phyloP scores from a whole-genome alignment of 2,329 filamentous ascomycete species.

The Ilyonectria sp. region DNA sequence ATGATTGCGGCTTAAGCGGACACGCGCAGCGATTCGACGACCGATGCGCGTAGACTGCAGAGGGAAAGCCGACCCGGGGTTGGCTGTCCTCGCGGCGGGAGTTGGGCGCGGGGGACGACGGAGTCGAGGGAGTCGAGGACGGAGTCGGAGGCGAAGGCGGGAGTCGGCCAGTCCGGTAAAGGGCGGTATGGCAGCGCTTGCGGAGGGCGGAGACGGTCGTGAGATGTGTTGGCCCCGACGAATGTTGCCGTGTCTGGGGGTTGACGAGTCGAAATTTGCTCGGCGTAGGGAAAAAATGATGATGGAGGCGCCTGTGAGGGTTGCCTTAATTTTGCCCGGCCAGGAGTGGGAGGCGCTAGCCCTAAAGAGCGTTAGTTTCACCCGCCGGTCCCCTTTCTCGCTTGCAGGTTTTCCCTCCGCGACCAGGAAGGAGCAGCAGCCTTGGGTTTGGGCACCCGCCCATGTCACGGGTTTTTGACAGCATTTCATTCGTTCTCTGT shows the following conservation, averaged over 20 bases:
- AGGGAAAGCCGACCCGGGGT: slow-evolving; percentile 50
- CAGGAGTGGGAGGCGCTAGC: slow-evolving; percentile 60
- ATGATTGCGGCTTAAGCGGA: slow-evolving; percentile 71
- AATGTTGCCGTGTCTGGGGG: slow-evolving; percentile 59
- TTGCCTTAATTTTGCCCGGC: slow-evolving; percentile 61
- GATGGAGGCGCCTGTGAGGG: slow-evolving; percentile 57
- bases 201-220: slow-evolving; percentile 40
- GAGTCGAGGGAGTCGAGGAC: slow-evolving; percentile 31
- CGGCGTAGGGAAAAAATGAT: slow-evolving; percentile 57
- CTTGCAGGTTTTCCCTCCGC: slow-evolving; percentile 42
- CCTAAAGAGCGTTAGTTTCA: slow-evolving; percentile 42
- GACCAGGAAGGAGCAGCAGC: slow-evolving; percentile 7
- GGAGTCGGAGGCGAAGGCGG: slow-evolving; percentile 24
- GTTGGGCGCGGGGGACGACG: neutral
- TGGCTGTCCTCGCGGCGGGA: slow-evolving; percentile 43
- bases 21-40: slow-evolving; percentile 62
- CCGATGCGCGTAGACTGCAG: slow-evolving; percentile 57
- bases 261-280: slow-evolving; percentile 62
- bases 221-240: slow-evolving; percentile 54
- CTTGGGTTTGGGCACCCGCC: neutral
- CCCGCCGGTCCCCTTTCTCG: slow-evolving; percentile 38
- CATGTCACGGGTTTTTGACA: slow-evolving; percentile 28
- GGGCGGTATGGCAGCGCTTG: slow-evolving; percentile 30
- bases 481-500: slow-evolving; percentile 23
- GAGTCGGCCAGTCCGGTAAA: slow-evolving; percentile 12